phyloP scores from a whole-genome alignment of 2,329 filamentous ascomycete genomes.

The Aspergillus puulaauensis region DNA sequence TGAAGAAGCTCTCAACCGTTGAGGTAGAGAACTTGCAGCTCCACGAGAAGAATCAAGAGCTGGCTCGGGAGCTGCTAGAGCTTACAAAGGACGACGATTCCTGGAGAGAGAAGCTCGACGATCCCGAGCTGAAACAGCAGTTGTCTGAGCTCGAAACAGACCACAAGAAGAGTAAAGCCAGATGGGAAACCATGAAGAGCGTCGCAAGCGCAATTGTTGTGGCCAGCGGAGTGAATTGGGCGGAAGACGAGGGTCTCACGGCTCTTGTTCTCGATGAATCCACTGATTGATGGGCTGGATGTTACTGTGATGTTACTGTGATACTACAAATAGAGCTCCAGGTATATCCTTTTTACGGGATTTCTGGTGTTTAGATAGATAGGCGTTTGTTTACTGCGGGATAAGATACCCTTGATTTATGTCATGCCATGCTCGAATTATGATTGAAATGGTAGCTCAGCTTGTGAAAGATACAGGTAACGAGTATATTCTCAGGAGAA shows the following conservation, averaged over 20 bases:
- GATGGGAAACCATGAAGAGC: conserved; percentile 74
- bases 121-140: conserved; percentile 55
- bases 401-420: conserved; percentile 2
- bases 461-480: not conserved
- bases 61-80: conserved; percentile 63
- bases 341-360: not conserved
- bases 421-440: not conserved
- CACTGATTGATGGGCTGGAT: conserved; percentile 44
- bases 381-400: conserved; percentile 13
- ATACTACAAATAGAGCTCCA: not conserved
- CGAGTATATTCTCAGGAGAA: no score
- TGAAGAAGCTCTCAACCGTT: conserved; percentile 55
- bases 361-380: not conserved
- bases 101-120: conserved; percentile 52
- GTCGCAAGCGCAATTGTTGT: conserved; percentile 75
- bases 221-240: conserved; percentile 82
- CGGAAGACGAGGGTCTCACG: conserved; percentile 64
- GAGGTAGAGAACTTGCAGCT: conserved; percentile 60
- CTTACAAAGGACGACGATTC: conserved; percentile 60
- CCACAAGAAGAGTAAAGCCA: conserved; percentile 62
- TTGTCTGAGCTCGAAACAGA: conserved; percentile 60
- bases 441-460: not conserved
- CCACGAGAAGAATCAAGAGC: conserved; percentile 60
- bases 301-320: not conserved
- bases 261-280: conserved; percentile 71